Percentiles rank a stretch among this genome's conserved stretches.
phyloP scores from a whole-genome alignment of 306 rosid genomes.

The Potentilla sterilis region DNA sequence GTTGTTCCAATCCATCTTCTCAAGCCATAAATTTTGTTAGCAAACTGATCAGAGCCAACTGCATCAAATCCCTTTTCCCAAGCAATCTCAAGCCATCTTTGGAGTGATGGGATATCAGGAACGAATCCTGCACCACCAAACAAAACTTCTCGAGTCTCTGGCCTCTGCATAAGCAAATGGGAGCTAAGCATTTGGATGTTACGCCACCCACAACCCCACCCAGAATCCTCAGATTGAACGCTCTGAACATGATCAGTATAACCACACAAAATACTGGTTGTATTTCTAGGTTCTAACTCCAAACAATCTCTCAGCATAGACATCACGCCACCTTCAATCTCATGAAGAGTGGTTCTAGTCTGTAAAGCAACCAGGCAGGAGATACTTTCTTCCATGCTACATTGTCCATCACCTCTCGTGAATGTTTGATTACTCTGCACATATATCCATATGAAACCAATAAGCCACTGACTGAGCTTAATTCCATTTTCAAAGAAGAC shows the following conservation, averaged over 20 bases:
- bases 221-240: conserved; percentile 57
- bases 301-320: conserved; percentile 58
- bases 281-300: conserved; percentile 57
- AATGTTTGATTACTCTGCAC: conserved; percentile 38
- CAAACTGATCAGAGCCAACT: conserved; percentile 58
- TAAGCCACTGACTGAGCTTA: conserved; percentile 5
- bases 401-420: conserved; percentile 25
- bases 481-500: conserved; percentile 1
- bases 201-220: conserved; percentile 96
- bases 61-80: conserved; percentile 87
- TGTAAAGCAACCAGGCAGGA: conserved; percentile 60
- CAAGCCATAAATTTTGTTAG: conserved; percentile 52
- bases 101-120: conserved; percentile 73
- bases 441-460: conserved; percentile 9
- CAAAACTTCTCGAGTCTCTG: conserved; percentile 54
- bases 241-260: conserved; percentile 76
- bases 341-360: conserved; percentile 37
- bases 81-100: conserved; percentile 92
- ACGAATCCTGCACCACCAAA: conserved; percentile 70
- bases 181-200: conserved; percentile 80
- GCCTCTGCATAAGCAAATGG: conserved; percentile 58
- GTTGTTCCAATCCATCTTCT: conserved; percentile 79
- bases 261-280: conserved; percentile 49
- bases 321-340: conserved; percentile 68
- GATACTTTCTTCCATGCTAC: conserved; percentile 38